Evolutionary conservation across 1,284 basidiomycete species (phyloP), one percentile per base, ranked within the genome.

Genomic region (Cutaneotrichosporon arboriforme): DNA sequence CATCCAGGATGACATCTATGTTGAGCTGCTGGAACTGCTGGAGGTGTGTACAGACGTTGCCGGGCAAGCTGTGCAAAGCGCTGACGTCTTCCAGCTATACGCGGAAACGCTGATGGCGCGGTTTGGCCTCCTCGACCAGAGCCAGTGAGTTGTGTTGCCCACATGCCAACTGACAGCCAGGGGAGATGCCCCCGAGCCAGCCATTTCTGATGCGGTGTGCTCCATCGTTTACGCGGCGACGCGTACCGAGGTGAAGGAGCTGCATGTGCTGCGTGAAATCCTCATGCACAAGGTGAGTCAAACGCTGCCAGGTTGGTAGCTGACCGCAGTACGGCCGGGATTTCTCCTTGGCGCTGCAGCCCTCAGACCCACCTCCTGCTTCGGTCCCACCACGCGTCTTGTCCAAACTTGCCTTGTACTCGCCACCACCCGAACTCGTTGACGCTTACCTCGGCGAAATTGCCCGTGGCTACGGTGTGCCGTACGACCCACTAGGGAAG

Each of bases 81-180:
- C n/a, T 23, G 41, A 35, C 45, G 8, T 44, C 41, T 13, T 4
- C n/a, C 49, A 76, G 77, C 81, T 97, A 9, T 97, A 97, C 70
- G 86, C 85, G 58, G 94, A 98, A 69, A 83, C 92, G 17, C 76
- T 97, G n/a, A 80, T 93, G 21, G 90, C 93, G 5, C 82, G 94
- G 31, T 97, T 97, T 67, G 88, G 89, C 8, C 76, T 97, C 17
- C 80, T 97, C 49, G 94, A 98, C 20, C 55, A 65, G 1, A 66
- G 67, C 15, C 51, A 46, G 71, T 72, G 41, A 51, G 69, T 14
- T 21, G 20, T 3, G 15, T 34, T 17, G 34, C 18, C 14, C 2
- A 14, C 17, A 34, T 1, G n/a, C 20, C 23, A 34, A 14, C 46
- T 46, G 13, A 49, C 36, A 5, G 4, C 34, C 64, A 90, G 86